Evolutionary conservation across 2,329 filamentous ascomycete genomes (phyloP), one percentile per base, ranked within the genome.

Genomic region (Aspergillus glaucus): DNA sequence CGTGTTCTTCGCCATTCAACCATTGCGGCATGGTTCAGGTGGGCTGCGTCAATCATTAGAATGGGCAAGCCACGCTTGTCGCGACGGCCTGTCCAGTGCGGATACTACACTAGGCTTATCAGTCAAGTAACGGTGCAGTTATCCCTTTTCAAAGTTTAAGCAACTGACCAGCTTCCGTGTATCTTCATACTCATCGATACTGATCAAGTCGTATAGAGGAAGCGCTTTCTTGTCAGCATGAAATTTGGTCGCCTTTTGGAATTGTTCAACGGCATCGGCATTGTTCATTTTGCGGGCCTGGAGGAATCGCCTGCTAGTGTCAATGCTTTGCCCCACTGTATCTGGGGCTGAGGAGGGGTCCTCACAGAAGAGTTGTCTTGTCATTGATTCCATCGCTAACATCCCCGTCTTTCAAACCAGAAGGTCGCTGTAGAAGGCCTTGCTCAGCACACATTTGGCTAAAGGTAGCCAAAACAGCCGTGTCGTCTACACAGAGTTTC

Each of bases 71-170:
- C 58, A 14, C 42, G 37, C 7, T 54, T 58, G 45, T 59, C 52
- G 44, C 60, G 47, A 4, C 58, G 53, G 9, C 61, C 60, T 9
- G 54, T 62, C 61, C 61, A 64, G 32, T 59, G 55, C 0, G 61
- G 60, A 43, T 62, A 62, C 61, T 63, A 24, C 14, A 5, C n/a
- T 10, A 30, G 19, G 4, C 4, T 17, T 7, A 42, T 14, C 22
- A 42, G 17, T 42, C 26, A 24, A 30, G 3, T 30, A 30, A 30
- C 26, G 26, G 26, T 12, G 10, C 26, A 12, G 9, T 34, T 15
- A 19, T 3, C 6, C 17, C 22, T 10, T 36, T 37, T 37, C n/a
- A 17, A 8, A 17, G 17, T 37, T 37, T n/a, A 10, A 9, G 34
- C 2, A 4, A 44, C 50, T 50, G 32, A 62, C 60, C 17, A 59